Evolutionary conservation across 306 rosid genomes (phyloP).

Genomic region (Quercus cerris): DNA sequence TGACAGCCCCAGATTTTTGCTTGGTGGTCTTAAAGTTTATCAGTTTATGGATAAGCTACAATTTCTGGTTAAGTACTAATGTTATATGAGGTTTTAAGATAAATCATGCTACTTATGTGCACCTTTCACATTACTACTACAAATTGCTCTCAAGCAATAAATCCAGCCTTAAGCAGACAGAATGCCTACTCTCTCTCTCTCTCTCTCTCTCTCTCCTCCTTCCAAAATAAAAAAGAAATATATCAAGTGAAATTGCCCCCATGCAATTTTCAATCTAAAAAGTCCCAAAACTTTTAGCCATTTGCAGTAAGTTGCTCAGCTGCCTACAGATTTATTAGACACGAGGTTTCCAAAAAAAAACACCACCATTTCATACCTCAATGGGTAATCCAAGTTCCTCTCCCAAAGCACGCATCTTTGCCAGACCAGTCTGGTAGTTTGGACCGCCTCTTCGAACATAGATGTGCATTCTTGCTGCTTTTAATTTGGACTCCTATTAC

Average conservation of each 20-base stretch:
- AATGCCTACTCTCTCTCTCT: neutral
- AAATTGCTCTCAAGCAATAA: neutral
- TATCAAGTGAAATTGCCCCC: too few relatives aligned
- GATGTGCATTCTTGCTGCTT: slow-evolving; percentile 77
- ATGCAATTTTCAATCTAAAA: neutral
- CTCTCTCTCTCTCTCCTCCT: too few relatives aligned
- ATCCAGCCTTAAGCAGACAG: neutral
- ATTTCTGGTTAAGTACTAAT: neutral
- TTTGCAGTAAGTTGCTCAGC: neutral
- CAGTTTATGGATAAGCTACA: slow-evolving; percentile 4
- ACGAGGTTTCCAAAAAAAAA: neutral
- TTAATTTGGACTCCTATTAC: slow-evolving; percentile 65
- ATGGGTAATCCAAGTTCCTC: slow-evolving; percentile 79
- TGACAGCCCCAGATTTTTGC: neutral
- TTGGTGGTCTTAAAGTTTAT: slow-evolving; percentile 4
- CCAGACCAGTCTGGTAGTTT: slow-evolving; percentile 76
- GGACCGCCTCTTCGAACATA: slow-evolving; percentile 92
- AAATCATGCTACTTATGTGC: neutral
- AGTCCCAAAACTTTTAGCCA: neutral
- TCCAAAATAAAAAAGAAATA: too few relatives aligned
- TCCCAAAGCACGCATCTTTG: slow-evolving; percentile 73
- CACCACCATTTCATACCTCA: slow-evolving; percentile 46
- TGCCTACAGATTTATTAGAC: neutral
- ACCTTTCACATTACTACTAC: neutral
- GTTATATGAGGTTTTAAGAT: neutral